Conservation (phyloP, 768 basidiomycete species). For the Boletus sensibilis region DNA sequence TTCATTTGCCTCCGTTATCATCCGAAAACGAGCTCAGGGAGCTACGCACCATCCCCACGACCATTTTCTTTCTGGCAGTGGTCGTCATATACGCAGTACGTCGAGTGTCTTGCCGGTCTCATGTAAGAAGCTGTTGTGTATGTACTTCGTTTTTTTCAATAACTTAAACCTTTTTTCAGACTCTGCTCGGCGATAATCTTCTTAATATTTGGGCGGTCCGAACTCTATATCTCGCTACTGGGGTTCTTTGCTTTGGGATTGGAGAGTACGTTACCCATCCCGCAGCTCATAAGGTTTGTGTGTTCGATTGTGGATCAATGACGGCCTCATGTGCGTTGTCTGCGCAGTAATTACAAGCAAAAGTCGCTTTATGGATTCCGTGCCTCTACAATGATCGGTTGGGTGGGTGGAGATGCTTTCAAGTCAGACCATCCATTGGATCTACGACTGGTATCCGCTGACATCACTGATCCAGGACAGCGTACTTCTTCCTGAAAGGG, state of each 20-base stretch:
- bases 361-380: constrained; percentile 84
- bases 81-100: constrained; percentile 70
- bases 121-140: constrained; percentile 47
- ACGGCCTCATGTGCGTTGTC: constrained; percentile 19
- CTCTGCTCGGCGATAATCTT: constrained; percentile 71
- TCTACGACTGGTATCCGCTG: constrained; percentile 10
- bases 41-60: constrained; percentile 55
- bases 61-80: constrained; percentile 86
- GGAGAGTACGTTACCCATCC: constrained; percentile 84
- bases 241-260: constrained; percentile 80
- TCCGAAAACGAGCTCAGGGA: constrained; percentile 59
- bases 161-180: constrained; percentile 26
- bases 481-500: constrained; percentile 74
- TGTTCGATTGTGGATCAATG: constrained; percentile 3
- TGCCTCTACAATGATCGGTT: constrained; percentile 76
- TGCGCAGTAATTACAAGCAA: constrained; percentile 69
- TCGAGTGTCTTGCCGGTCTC: constrained; percentile 78
- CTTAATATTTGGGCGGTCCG: constrained; percentile 67
- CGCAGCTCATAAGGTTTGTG: constrained; percentile 72
- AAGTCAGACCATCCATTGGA: constrained; percentile 50
- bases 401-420: constrained; percentile 82
- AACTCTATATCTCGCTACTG: constrained; percentile 57
- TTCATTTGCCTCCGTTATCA: constrained; percentile 81
- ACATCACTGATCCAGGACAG: constrained; percentile 47
- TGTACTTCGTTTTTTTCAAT: constrained; percentile 9